These are phyloP conservation scores for Centrapalus pauciflorus DNA, from an alignment of 129 eudicot genomes.

Conservation along the genomic window DNA sequence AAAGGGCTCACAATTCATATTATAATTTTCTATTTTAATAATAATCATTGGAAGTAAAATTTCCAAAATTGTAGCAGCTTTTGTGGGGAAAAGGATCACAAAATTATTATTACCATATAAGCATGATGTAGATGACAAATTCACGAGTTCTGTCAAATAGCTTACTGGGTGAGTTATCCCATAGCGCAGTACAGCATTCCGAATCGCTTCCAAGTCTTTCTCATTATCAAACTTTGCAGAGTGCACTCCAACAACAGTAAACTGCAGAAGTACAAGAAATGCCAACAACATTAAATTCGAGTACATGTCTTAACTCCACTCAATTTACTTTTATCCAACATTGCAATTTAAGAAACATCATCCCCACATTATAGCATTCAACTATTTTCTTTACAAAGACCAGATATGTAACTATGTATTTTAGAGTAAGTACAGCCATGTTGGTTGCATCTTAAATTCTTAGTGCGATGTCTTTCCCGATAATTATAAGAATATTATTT, in stretches of 20 bases:
- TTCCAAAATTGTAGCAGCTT: background rate
- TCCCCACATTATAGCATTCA: no score
- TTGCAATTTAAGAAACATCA: no score
- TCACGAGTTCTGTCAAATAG: background rate
- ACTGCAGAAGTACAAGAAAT: slow-evolving; percentile 42
- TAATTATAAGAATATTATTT: no score
- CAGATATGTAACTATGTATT: no score
- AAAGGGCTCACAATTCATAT: background rate
- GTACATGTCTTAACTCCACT: background rate
- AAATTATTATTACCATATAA: background rate
- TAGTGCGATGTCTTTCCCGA: no score
- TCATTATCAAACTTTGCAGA: slow-evolving; percentile 98
- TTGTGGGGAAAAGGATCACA: background rate
- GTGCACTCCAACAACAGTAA: slow-evolving; percentile 92
- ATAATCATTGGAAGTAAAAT: no score
- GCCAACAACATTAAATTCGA: slow-evolving; percentile 6
- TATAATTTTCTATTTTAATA: no score
- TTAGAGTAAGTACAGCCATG: no score
- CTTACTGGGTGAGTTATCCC: slow-evolving; percentile 86
- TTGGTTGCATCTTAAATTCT: no score
- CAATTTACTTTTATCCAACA: no score
- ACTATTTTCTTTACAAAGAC: no score
- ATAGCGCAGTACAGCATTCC: slow-evolving; percentile 92
- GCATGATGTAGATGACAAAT: background rate
- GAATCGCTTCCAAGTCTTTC: slow-evolving; percentile 92